Conservation (phyloP, 352 stramenopile species). For the Pythium grandisporangium region DNA sequence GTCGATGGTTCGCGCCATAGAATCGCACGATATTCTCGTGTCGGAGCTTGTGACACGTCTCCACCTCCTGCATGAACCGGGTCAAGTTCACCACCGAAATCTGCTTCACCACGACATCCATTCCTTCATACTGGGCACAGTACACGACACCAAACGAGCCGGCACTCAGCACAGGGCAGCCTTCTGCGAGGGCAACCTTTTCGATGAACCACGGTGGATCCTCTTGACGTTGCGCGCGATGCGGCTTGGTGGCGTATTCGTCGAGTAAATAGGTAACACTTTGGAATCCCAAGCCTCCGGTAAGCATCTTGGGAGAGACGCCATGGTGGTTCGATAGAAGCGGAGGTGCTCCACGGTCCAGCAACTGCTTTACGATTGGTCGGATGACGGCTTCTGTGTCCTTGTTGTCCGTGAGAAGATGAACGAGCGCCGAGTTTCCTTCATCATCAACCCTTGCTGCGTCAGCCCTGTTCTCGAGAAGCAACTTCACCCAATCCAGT, state of each 20-base stretch:
- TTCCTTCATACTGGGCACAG: background rate
- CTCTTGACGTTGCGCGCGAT: background rate
- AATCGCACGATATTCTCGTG: slow-evolving; percentile 12
- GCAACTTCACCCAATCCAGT: background rate
- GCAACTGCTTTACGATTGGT: too few relatives aligned
- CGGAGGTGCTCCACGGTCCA: background rate
- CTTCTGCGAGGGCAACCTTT: background rate
- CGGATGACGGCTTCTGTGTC: too few relatives aligned
- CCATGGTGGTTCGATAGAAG: background rate
- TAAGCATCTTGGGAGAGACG: background rate
- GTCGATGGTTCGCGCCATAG: slow-evolving; percentile 19
- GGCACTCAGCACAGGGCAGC: background rate
- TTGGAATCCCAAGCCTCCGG: background rate
- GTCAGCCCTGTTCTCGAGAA: too few relatives aligned
- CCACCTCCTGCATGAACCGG: background rate
- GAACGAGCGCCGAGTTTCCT: background rate
- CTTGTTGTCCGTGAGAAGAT: too few relatives aligned
- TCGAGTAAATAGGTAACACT: background rate
- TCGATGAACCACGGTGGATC: background rate
- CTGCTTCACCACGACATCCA: slow-evolving; percentile 4
- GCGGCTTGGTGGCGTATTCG: background rate
- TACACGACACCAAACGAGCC: background rate
- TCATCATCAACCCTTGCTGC: too few relatives aligned
- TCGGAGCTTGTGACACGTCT: background rate
- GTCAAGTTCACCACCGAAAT: background rate